Conservation (phyloP, 257 asterid genomes). For the Solanum chilense region DNA sequence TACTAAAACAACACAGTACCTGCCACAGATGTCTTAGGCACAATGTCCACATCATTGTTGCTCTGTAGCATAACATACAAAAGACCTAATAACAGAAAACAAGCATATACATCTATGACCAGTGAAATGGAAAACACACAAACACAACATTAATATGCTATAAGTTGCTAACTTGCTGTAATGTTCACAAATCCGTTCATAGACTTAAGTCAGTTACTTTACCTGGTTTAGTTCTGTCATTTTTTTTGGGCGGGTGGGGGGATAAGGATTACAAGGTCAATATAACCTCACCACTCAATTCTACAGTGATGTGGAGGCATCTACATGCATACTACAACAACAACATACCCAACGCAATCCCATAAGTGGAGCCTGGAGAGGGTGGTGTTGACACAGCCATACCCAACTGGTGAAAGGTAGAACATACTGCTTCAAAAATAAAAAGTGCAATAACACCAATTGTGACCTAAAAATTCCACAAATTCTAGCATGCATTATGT, state of each 20-base stretch:
- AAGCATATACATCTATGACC: not conserved
- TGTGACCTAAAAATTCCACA: not conserved
- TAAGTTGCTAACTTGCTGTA: not conserved
- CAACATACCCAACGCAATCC: not conserved
- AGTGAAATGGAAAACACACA: not conserved
- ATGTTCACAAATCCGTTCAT: not conserved
- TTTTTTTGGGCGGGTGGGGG: not conserved
- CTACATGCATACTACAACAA: not conserved
- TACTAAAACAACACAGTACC: not conserved
- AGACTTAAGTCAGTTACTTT: not conserved
- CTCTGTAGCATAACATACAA: not conserved
- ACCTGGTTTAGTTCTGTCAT: not conserved
- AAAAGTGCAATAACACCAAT: not conserved
- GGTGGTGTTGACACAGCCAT: not conserved
- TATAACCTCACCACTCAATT: not conserved
- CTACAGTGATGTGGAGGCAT: not conserved
- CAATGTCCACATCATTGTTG: not conserved
- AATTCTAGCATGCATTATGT: not conserved
- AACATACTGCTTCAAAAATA: not conserved
- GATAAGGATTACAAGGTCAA: not conserved
- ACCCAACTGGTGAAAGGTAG: not conserved
- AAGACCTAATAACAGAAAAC: not conserved
- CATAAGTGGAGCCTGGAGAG: not conserved
- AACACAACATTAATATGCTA: not conserved
- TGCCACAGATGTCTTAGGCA: not conserved